Base-by-base conservation (phyloP, 2,329 filamentous ascomycete genomes). In the Sclerotinia spermophila region DNA sequence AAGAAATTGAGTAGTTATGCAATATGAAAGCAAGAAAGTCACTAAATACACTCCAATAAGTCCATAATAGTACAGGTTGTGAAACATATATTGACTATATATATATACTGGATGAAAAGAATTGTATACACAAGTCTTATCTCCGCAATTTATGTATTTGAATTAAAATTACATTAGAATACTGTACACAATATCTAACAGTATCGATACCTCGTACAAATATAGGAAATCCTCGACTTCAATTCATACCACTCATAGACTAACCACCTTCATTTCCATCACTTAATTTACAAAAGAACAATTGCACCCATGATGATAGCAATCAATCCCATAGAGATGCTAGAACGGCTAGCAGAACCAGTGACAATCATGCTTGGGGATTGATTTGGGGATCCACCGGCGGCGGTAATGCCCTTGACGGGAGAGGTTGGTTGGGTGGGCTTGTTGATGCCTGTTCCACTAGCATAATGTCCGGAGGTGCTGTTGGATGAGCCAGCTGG, bases 231-330 rank as follows among this genome's bases (percentile, higher is more conserved):
- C 62, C 45, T 19, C 62, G 24, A 15, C 19, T 48, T 35, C 44
- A 51, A 13, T 65, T 40, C 45, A 53, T 65, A 51, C 44, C 60
- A 30, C 40, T 62, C 27, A 45, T 45, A 35, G 10, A 24, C 15
- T 40, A 27, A 27, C 33, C 13, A 38, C 45, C 2, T 62, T 61
- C 24, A 38, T 30, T 33, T 40, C 35, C 45, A 40, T 53, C 62
- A 65, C 45, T 51, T 30, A 40, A 53, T 21, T 51, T 61, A 68
- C 66, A 68, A 68, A 40, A 68, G 66, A 40, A 55, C 66, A 40
- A 68, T 27, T 2, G 30, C 21, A 24, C 66, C 66, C 55, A 68
- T 68, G 4, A 68, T 42, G 21, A 45, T 30, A 10, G 66, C 66
- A 17, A 68, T 40, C 19, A 68, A 27, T 1, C 40, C 19, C 30